Evolutionary conservation across 441 rosid genomes (phyloP).

Genomic region (Breynia disticha): DNA sequence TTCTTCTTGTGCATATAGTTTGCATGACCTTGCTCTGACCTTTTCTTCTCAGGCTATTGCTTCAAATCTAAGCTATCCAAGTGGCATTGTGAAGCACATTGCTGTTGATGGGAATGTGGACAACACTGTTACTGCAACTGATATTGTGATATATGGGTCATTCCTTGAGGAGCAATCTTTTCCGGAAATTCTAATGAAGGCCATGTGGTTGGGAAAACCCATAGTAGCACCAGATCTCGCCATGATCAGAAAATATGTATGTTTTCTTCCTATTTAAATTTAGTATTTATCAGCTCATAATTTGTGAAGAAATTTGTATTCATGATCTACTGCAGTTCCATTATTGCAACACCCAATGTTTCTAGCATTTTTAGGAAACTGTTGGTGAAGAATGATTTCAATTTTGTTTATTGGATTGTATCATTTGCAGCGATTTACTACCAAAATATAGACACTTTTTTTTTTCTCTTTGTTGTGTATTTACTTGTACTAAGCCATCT

Average conservation of each 20-base stretch:
- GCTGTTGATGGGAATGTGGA: slow-evolving; percentile 42
- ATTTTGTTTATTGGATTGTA: too few species aligned
- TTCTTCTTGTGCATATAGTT: too few species aligned
- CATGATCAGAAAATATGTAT: slow-evolving; percentile 69
- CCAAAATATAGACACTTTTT: neutral
- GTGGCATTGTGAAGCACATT: slow-evolving; percentile 54
- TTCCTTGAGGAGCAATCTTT: slow-evolving; percentile 87
- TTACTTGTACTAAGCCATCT: slow-evolving; percentile 17
- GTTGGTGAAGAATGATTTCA: too few species aligned
- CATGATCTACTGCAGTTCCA: too few species aligned
- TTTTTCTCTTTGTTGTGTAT: neutral
- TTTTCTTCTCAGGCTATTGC: slow-evolving; percentile 50
- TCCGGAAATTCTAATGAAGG: slow-evolving; percentile 70
- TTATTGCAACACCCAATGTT: too few species aligned
- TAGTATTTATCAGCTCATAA: neutral
- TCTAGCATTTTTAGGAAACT: too few species aligned
- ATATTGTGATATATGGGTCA: slow-evolving; percentile 79
- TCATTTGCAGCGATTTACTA: too few species aligned
- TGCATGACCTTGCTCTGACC: slow-evolving; percentile 9
- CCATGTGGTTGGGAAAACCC: slow-evolving; percentile 71
- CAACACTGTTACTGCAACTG: slow-evolving; percentile 46
- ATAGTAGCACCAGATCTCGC: slow-evolving; percentile 73
- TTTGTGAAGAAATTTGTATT: too few species aligned
- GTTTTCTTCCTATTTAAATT: slow-evolving; percentile 14
- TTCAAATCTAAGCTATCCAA: slow-evolving; percentile 58